Evolutionary conservation across 805 yeast genomes (phyloP), one percentile per base, ranked within the genome.

Genomic region (Priceomyces haplophilus): DNA sequence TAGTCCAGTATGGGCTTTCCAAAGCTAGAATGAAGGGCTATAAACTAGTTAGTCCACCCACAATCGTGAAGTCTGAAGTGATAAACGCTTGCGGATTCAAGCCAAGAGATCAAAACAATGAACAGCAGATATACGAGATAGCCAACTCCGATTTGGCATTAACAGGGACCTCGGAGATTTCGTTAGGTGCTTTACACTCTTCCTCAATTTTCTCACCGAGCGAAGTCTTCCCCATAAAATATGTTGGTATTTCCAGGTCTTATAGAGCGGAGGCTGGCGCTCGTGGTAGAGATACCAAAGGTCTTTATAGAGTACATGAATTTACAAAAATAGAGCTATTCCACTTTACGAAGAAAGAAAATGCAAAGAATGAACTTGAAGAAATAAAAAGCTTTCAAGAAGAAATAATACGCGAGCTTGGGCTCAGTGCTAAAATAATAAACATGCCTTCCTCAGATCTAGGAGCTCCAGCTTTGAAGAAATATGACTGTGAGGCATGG

Each of bases 261-360:
- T 93, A 82, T 58, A 73, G 99, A 48, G 96, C 97, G 0, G 99
- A 93, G 59, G 99, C 99, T 0, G 99, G 98, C 2, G 93, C 98
- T 1, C 77, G 96, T 43, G 99, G 99, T 1, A 79, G 79, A 50
- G 97, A 88, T 51, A 88, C 97, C 0, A 81, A 83, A 53, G 99
- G 99, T 0, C 69, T 93, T 1, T 93, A 93, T 53, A 71, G 99
- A 34, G 97, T 93, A 18, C 99, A 93, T 59, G 99, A 93, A 65
- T 93, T 93, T 61, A 87, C 95, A 8, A 93, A 93, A 61, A 96
- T 93, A 1, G 99, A 93, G 59, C 65, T 93, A 41, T 93, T 91
- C 55, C 82, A 83, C 41, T 71, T 46, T 83, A 93, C 96, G 45
- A 62, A 36, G 56, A 66, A 72, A 0, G 73, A 71, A 10, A 61